Conservation (phyloP, 2,329 filamentous ascomycete genomes). For the Penicillium sp. region DNA sequence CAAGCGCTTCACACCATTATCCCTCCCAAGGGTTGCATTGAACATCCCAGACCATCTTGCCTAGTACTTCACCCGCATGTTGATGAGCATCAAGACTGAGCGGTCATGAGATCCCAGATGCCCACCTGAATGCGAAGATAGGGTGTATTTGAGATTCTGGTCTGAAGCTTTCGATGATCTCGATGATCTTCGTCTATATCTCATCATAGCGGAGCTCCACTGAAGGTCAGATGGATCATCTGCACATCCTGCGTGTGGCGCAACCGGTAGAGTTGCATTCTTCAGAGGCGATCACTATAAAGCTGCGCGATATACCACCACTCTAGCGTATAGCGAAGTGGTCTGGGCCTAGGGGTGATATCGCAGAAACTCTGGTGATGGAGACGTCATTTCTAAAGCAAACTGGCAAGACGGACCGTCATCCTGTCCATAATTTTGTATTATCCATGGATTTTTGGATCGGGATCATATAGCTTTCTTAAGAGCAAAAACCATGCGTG, state of each 20-base stretch:
- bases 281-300: slow-evolving; percentile 3
- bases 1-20: slow-evolving; percentile 2
- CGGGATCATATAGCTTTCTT: slow-evolving; percentile 17
- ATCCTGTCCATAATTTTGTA: neutral
- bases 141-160: neutral
- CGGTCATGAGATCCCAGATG: slow-evolving; percentile 5
- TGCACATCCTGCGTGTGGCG: slow-evolving; percentile 15
- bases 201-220: slow-evolving; percentile 2
- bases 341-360: neutral
- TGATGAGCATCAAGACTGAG: neutral
- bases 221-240: slow-evolving; percentile 13
- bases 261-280: neutral
- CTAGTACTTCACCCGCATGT: neutral
- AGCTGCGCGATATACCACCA: slow-evolving; percentile 4
- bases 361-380: neutral
- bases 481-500: slow-evolving; percentile 40
- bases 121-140: neutral
- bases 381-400: neutral
- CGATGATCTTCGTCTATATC: slow-evolving; percentile 5
- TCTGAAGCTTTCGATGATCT: slow-evolving; percentile 10
- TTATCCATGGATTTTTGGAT: slow-evolving; percentile 4
- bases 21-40: slow-evolving; percentile 7
- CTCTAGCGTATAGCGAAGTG: neutral
- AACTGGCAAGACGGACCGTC: neutral
- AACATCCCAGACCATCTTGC: neutral